A percentile compares a stretch with the other conserved stretches of the same genome.
Evolutionary conservation across 2,329 filamentous ascomycete species (phyloP).

Genomic region (Nigrograna mackinnonii): DNA sequence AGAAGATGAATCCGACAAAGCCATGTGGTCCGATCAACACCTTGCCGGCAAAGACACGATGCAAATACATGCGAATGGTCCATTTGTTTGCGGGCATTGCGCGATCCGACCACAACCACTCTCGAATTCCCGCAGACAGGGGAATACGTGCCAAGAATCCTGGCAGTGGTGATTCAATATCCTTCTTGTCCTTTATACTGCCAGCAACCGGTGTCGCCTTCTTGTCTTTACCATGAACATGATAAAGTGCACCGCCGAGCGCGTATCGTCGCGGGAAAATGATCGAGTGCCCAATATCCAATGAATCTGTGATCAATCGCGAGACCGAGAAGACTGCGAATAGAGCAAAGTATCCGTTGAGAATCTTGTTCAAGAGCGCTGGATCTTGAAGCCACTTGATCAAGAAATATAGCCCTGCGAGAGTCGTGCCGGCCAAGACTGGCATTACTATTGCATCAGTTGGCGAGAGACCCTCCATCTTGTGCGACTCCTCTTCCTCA

Average conservation of each 20-base stretch:
- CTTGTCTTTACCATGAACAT: conserved; percentile 40
- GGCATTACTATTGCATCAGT: conserved; percentile 86
- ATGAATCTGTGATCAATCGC: conserved; percentile 71
- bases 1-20: conserved; percentile 59
- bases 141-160: conserved; percentile 52
- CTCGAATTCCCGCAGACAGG: conserved; percentile 41
- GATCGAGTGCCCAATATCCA: conserved; percentile 67
- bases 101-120: conserved; percentile 54
- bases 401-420: conserved; percentile 80
- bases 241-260: conserved; percentile 54
- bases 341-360: conserved; percentile 81
- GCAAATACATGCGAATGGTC: conserved; percentile 56
- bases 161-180: conserved; percentile 53
- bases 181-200: conserved; percentile 18
- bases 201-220: conserved; percentile 37
- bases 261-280: conserved; percentile 75
- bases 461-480: conserved; percentile 70
- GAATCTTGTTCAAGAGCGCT: conserved; percentile 76
- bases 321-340: conserved; percentile 79
- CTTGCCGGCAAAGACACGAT: conserved; percentile 53
- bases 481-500: conserved; percentile 57
- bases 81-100: conserved; percentile 55
- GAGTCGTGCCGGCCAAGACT: conserved; percentile 70
- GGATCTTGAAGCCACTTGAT: conserved; percentile 89
- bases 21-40: conserved; percentile 59